Evolutionary conservation across 495 filamentous ascomycete species (phyloP), one percentile per base, ranked within the genome.

Genomic region (Hyaloscypha variabilis): DNA sequence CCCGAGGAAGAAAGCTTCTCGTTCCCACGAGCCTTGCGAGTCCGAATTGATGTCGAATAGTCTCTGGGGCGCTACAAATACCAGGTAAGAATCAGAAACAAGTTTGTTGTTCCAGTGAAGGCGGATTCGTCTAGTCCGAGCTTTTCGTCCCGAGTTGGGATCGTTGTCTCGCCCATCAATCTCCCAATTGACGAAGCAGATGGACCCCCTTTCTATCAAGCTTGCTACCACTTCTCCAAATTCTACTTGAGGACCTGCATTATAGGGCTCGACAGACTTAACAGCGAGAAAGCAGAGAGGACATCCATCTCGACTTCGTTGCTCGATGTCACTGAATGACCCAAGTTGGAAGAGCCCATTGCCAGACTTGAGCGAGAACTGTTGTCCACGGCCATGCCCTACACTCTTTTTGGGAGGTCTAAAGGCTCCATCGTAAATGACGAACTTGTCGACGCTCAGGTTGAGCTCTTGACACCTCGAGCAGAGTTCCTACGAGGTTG

Each of bases 1-100:
- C 34, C 54, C 54, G 0, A 58, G 54, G 54, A 58, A 58, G 54
- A 58, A 58, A 14, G 29, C 54, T 21, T 29, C 54, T 58, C 54
- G 23, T 58, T 29, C 54, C 54, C 26, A 58, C 8, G 54, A 54
- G 24, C 51, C 51, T 54, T 25, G 51, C 8, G 51, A 54, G 51
- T 54, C 51, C 8, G 51, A 54, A 17, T 54, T 54, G 51, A 54
- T 3, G n/a, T 54, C 51, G 4, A 54, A 54, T 3, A 54, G 51
- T 13, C 51, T 23, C 26, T 54, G 19, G 14, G 51, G 51, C 21
- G 51, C 51, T 23, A 54, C 51, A 54, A 54, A 54, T 6, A 54
- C 51, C 6, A 54, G 51, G 19, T 54, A 54, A 23, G 51, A 54
- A 29, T 54, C 51, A 13, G 19, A 5, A 17, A 54, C 51, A 24